Conservation (phyloP, 768 basidiomycete species). For the Suillus variegatus region DNA sequence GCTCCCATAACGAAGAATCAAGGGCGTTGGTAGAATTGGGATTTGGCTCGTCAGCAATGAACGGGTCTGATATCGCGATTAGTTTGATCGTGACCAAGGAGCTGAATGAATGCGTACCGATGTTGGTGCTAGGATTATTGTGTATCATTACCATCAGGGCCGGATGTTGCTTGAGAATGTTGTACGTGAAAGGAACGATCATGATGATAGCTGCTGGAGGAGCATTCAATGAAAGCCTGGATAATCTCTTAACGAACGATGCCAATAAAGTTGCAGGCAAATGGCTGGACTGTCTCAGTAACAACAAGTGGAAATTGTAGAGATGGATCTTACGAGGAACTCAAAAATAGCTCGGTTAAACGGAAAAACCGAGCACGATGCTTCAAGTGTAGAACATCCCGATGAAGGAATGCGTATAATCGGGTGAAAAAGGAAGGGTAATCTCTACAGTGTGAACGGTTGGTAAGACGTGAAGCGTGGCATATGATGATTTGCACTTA, state of each 20-base stretch:
- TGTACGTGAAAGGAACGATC: constrained; percentile 92
- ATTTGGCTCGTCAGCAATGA: constrained; percentile 62
- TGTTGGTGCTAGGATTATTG: constrained; percentile 39
- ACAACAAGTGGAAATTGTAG: constrained; percentile 5
- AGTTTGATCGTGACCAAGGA: constrained; percentile 1
- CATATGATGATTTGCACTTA: constrained; percentile 38
- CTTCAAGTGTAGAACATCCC: constrained; percentile 86
- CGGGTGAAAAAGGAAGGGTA: constrained; percentile 95
- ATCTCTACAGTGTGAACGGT: constrained; percentile 55
- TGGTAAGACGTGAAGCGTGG: constrained; percentile 8
- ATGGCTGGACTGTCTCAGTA: constrained; percentile 50
- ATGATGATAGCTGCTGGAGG: constrained; percentile 91
- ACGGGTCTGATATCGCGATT: constrained; percentile 58
- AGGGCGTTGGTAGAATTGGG: constrained; percentile 80
- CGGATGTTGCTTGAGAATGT: constrained; percentile 89
- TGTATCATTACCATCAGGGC: constrained; percentile 94
- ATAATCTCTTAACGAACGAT: constrained; percentile 90
- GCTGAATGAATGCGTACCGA: constrained; percentile 31
- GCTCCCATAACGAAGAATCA: constrained; percentile 91
- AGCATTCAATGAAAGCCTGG: constrained; percentile 79
- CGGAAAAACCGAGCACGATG: constrained; percentile 96
- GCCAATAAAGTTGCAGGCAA: constrained; percentile 90
- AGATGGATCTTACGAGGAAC: constrained; percentile 71
- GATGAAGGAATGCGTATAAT: constrained; percentile 87
- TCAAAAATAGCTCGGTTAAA: constrained; percentile 85